Evolutionary conservation across 495 filamentous ascomycete genomes (phyloP), one percentile per base, ranked within the genome.

Genomic region (Aspergillus sparsus): DNA sequence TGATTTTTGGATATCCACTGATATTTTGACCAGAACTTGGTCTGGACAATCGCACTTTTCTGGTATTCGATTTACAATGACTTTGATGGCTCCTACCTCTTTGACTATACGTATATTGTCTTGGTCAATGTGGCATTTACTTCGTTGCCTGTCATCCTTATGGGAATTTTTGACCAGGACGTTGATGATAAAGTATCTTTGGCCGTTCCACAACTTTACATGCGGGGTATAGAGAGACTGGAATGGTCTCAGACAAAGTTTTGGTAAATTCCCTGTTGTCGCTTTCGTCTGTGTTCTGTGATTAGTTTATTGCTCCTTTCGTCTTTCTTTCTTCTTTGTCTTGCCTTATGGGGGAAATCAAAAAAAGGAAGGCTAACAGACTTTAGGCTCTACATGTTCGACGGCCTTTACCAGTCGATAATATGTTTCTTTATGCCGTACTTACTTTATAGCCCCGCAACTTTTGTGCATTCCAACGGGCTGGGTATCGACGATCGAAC

Each of bases 201-300:
- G 42, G 92, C 90, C 54, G 93, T 98, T 53, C 95, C 95, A 33
- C 92, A 98, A 71, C 79, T 99, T 32, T 99, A 99, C 71, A 88
- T 93, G 57, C 85, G 95, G 64, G 95, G 95, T 66, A 98, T 99
- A 65, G 91, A 97, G 74, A 89, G 93, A 57, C 87, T 91, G 71
- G 95, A 99, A 78, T 99, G 95, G 95, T 97, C 95, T 9, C 89
- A 95, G 66, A 72, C 79, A 45, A 99, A 99, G 73, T 99, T 99
- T 73, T 99, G 95, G 94, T 96, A 79, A 27, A 27, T 66, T 83
- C 74, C 39, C 27, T 52, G 27, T 31, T 47, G 11, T 32, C 6
- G 37, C 7, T 49, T 49, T 21, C 34, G 41, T 7, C 34, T 58
- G 13, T 18, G 9, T 18, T 16, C 6, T 47, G 27, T 27, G 21